Evolutionary conservation across 2,329 filamentous ascomycete species (phyloP).

Genomic region (Aspergillus sp.): DNA sequence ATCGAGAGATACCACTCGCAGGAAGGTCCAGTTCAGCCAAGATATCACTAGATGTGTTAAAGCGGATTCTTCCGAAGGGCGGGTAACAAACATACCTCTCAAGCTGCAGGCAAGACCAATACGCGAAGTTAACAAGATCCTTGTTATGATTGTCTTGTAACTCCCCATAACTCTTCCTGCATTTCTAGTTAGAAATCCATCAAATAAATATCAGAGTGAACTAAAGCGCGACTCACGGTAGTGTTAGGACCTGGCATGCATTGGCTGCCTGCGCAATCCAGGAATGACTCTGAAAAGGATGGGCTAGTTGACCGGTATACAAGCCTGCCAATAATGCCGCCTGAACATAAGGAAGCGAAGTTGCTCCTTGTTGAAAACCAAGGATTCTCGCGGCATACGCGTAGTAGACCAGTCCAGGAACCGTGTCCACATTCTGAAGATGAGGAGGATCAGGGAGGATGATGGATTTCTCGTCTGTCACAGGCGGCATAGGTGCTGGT

Average conservation of each 20-base stretch:
- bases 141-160: conserved; percentile 37
- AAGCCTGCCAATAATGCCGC: conserved; percentile 80
- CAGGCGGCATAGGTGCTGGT: too few species aligned
- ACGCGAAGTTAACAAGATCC: conserved; percentile 72
- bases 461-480: conserved; percentile 4
- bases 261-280: conserved; percentile 65
- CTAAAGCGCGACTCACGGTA: conserved; percentile 52
- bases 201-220: conserved; percentile 15
- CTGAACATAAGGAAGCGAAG: conserved; percentile 80
- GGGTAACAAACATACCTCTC: conserved; percentile 63
- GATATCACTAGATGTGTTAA: conserved; percentile 65
- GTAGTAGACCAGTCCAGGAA: conserved; percentile 89
- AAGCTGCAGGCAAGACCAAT: conserved; percentile 91
- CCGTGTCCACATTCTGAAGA: conserved; percentile 72
- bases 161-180: conserved; percentile 35
- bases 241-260: conserved; percentile 69
- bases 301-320: conserved; percentile 83
- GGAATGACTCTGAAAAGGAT: conserved; percentile 80
- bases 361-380: conserved; percentile 78
- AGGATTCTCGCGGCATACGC: conserved; percentile 83
- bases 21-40: conserved; percentile 77
- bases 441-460: conserved; percentile 20
- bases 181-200: conserved; percentile 4
- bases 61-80: neutral
- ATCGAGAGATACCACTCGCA: conserved; percentile 59